Percentiles rank a stretch among this genome's conserved stretches.
Evolutionary conservation across 2,329 filamentous ascomycete genomes (phyloP).

Genomic region (Salinomyces thailandicus): DNA sequence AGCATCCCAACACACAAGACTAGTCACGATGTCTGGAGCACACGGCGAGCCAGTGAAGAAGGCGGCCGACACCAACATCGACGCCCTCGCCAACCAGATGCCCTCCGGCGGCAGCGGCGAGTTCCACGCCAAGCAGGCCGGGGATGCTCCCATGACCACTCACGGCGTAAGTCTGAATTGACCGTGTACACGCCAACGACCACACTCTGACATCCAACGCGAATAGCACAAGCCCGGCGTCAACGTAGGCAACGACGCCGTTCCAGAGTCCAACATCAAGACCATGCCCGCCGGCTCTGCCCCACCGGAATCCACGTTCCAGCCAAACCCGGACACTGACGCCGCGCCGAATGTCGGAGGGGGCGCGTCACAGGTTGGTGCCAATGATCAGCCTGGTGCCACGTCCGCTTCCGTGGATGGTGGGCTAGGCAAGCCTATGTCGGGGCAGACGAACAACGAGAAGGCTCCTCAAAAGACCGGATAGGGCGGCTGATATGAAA

Average conservation of each 20-base stretch:
- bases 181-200: neutral
- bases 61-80: slow-evolving; percentile 3
- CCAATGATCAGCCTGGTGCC: slow-evolving; percentile 40
- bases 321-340: slow-evolving; percentile 32
- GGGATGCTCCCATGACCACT: slow-evolving; percentile 43
- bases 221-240: slow-evolving; percentile 53
- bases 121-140: slow-evolving; percentile 43
- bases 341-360: slow-evolving; percentile 26
- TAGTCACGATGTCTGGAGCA: neutral
- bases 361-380: slow-evolving; percentile 28
- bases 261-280: slow-evolving; percentile 54
- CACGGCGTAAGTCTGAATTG: slow-evolving; percentile 41
- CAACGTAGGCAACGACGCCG: slow-evolving; percentile 48
- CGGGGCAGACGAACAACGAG: slow-evolving; percentile 41
- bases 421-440: slow-evolving; percentile 43
- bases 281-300: slow-evolving; percentile 53
- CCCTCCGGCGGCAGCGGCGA: slow-evolving; percentile 41
- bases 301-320: slow-evolving; percentile 39
- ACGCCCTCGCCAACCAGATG: slow-evolving; percentile 5
- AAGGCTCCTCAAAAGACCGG: no score
- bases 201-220: neutral
- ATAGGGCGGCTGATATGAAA: no score
- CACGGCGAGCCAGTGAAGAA: neutral
- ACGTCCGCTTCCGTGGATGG: slow-evolving; percentile 45
- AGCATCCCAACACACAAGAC: no score